These are phyloP conservation scores for Phlebiopsis gigantea DNA, from an alignment of 768 basidiomycete species.

Conservation along the genomic window DNA sequence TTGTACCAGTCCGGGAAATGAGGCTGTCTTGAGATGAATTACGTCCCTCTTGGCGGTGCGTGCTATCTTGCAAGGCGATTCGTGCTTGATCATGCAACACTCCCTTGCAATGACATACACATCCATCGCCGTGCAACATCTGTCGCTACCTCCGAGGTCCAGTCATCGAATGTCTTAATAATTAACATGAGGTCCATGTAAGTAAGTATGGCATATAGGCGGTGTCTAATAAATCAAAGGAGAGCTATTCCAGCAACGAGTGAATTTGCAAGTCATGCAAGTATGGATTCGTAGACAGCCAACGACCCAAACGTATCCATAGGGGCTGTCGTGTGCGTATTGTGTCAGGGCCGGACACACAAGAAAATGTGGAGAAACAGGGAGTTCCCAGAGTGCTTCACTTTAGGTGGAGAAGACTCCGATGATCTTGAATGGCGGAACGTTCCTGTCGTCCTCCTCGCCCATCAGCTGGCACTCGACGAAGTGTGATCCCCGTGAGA, in stretches of 20 bases:
- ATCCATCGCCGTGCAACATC: too few relatives aligned
- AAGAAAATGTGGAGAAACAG: not conserved
- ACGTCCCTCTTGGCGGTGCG: not conserved
- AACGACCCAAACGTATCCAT: not conserved
- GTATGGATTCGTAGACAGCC: not conserved
- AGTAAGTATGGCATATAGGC: constrained; percentile 3
- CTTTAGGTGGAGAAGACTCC: constrained; percentile 77
- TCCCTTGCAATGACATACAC: too few relatives aligned
- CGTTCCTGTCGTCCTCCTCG: constrained; percentile 69
- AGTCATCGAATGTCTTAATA: constrained; percentile 1
- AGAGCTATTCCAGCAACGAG: constrained; percentile 8
- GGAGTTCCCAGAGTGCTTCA: not conserved
- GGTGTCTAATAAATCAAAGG: constrained; percentile 9
- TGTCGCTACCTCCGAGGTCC: not conserved
- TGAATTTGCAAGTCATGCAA: constrained; percentile 2
- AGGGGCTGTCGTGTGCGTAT: not conserved
- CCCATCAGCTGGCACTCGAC: constrained; percentile 88
- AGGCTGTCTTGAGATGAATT: not conserved
- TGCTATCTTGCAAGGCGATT: not conserved
- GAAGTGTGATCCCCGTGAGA: constrained; percentile 85
- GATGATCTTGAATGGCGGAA: constrained; percentile 84
- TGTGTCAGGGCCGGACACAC: not conserved
- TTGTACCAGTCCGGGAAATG: not conserved
- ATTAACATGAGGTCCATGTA: constrained; percentile 8
- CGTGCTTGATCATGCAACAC: too few relatives aligned